A percentile compares a stretch with the other conserved stretches of the same genome.
Conservation (phyloP, 768 basidiomycete genomes). For the Cytidiella melzeri region DNA sequence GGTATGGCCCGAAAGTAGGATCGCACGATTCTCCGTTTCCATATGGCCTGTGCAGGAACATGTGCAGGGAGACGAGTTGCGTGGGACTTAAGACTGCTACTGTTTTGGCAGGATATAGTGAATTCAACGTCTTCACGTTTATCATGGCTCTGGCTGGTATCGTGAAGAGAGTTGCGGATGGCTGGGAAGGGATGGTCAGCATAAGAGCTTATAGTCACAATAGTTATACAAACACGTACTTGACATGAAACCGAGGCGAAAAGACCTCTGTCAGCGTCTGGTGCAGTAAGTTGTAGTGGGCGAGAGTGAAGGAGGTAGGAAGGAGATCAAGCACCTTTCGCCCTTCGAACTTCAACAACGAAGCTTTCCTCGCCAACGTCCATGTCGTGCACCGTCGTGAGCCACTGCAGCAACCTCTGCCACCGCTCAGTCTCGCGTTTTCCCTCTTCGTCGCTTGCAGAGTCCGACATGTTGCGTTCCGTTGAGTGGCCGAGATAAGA, state of each 20-base stretch:
- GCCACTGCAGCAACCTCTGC: constrained; percentile 19
- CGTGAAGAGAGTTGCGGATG: constrained; percentile 54
- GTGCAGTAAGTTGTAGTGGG: not conserved
- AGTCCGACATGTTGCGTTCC: not conserved
- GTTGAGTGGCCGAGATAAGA: constrained; percentile 9
- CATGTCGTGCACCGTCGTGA: constrained; percentile 20
- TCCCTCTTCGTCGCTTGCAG: not conserved
- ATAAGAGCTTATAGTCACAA: not conserved
- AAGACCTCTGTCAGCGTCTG: constrained; percentile 68
- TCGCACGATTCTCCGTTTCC: constrained; percentile 40
- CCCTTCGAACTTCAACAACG: constrained; percentile 44
- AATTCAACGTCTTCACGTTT: constrained; percentile 62
- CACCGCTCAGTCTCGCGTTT: constrained; percentile 15
- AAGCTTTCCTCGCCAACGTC: constrained; percentile 32
- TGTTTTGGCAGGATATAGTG: constrained; percentile 42
- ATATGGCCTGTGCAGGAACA: constrained; percentile 58
- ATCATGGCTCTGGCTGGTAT: constrained; percentile 68
- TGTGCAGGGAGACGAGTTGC: constrained; percentile 78
- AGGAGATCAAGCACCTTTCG: constrained; percentile 36
- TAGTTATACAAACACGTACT: constrained; percentile 29
- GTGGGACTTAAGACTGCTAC: constrained; percentile 44
- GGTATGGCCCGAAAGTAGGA: constrained; percentile 65
- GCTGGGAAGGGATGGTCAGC: constrained; percentile 27
- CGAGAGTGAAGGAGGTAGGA: constrained; percentile 1
- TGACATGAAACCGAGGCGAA: constrained; percentile 41